Conservation (phyloP, 2,329 filamentous ascomycete genomes). For the Passalora sequoiae region DNA sequence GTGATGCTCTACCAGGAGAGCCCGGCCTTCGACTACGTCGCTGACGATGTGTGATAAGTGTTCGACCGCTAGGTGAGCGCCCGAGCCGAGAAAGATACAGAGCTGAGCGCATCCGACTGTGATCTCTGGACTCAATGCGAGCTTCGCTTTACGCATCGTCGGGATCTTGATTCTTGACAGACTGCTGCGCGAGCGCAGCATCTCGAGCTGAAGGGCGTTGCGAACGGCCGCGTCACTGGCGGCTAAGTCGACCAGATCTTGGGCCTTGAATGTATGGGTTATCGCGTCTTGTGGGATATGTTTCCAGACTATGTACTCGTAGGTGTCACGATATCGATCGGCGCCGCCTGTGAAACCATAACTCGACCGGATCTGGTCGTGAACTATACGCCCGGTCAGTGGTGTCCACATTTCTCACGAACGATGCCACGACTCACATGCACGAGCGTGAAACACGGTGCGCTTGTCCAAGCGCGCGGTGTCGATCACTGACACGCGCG, state of each 20-base stretch:
- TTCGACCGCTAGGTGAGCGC: background rate
- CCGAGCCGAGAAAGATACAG: constrained; percentile 5
- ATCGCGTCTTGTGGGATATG: constrained; percentile 12
- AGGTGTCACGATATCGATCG: constrained; percentile 6
- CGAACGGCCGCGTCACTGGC: background rate
- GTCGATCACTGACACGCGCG: constrained; percentile 7
- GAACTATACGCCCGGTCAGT: background rate
- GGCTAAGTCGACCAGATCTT: constrained; percentile 2
- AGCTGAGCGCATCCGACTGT: constrained; percentile 1
- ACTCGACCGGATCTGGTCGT: constrained; percentile 3
- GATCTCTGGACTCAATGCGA: background rate
- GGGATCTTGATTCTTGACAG: constrained; percentile 4
- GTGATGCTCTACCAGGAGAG: background rate
- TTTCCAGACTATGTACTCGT: constrained; percentile 2
- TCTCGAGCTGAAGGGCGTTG: constrained; percentile 1
- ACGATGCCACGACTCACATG: background rate
- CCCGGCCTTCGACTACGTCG: constrained; percentile 12
- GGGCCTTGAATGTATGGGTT: constrained; percentile 3
- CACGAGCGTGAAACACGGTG: constrained; percentile 5
- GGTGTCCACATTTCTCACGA: background rate
- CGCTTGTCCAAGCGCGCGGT: constrained; percentile 1
- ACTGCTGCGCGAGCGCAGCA: background rate
- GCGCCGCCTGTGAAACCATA: constrained; percentile 6
- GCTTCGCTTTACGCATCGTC: background rate
- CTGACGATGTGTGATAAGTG: constrained; percentile 10